Evolutionary conservation across 768 basidiomycete genomes (phyloP).

Genomic region (Hypholoma fasciculare): DNA sequence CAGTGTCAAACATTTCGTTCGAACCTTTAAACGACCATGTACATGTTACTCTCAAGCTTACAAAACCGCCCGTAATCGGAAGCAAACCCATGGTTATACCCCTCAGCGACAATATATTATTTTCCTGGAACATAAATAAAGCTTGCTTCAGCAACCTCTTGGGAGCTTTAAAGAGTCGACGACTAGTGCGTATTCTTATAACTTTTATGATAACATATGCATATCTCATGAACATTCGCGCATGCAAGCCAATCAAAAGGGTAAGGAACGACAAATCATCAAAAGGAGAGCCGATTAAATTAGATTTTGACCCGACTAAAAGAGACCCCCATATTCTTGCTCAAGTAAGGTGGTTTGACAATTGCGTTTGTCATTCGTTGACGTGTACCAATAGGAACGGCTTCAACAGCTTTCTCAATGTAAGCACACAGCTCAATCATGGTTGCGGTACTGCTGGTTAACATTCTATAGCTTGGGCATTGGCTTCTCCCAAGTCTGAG

Average conservation of each 20-base stretch:
- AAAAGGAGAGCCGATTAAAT: slow-evolving; percentile 12
- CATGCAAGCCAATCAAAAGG: slow-evolving; percentile 7
- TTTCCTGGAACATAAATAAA: slow-evolving; percentile 40
- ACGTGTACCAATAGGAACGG: slow-evolving; percentile 8
- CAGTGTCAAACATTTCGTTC: slow-evolving; percentile 24
- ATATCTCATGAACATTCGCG: not conserved
- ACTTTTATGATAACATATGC: not conserved
- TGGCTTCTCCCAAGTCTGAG: not conserved
- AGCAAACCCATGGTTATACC: slow-evolving; percentile 21
- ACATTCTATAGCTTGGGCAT: slow-evolving; percentile 8
- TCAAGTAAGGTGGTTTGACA: slow-evolving; percentile 2
- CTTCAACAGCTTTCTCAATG: slow-evolving; percentile 16
- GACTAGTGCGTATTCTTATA: slow-evolving; percentile 39
- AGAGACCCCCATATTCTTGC: slow-evolving; percentile 4
- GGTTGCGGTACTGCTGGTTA: too few relatives aligned
- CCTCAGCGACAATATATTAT: slow-evolving; percentile 18
- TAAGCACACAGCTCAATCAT: not conserved
- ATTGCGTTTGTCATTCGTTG: not conserved
- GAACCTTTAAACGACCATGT: slow-evolving; percentile 17
- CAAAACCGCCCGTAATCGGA: slow-evolving; percentile 40
- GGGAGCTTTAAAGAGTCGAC: slow-evolving; percentile 40
- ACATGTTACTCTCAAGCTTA: slow-evolving; percentile 30
- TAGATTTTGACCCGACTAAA: slow-evolving; percentile 9
- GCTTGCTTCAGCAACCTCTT: slow-evolving; percentile 37
- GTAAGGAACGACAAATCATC: slow-evolving; percentile 14